These are phyloP conservation scores for Fusarium oxysporum DNA, from an alignment of 2,329 filamentous ascomycete species.

Conservation along the genomic window DNA sequence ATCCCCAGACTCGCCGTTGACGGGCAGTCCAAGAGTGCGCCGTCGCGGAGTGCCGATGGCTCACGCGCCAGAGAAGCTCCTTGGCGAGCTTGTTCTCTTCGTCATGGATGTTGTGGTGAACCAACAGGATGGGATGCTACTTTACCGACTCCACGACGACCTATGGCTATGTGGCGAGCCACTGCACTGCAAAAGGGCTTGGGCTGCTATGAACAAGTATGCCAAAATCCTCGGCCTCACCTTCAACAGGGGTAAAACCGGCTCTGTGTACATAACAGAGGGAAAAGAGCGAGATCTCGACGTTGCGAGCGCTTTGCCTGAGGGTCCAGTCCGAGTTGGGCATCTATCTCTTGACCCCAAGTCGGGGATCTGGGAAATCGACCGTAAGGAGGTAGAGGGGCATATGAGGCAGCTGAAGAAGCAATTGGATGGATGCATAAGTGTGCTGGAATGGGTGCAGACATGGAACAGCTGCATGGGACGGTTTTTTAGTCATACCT, in stretches of 20 bases:
- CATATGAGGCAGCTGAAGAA: background rate
- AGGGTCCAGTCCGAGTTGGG: background rate
- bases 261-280: background rate
- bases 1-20: background rate
- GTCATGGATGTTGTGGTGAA: conserved; percentile 5
- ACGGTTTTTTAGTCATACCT: background rate
- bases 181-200: background rate
- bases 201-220: background rate
- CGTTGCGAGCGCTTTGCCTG: background rate
- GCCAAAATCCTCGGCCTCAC: background rate
- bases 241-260: background rate
- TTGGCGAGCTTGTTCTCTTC: conserved; percentile 4
- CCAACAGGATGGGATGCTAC: background rate
- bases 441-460: background rate
- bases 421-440: background rate
- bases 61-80: background rate
- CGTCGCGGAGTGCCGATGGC: conserved; percentile 3
- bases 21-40: background rate
- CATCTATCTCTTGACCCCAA: background rate
- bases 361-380: background rate
- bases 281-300: fast-evolving
- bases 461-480: conserved; percentile 8
- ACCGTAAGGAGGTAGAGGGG: background rate
- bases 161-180: background rate
- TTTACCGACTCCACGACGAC: background rate